Base-by-base conservation (phyloP, 805 yeast genomes). In the Clavispora carvajalis region DNA sequence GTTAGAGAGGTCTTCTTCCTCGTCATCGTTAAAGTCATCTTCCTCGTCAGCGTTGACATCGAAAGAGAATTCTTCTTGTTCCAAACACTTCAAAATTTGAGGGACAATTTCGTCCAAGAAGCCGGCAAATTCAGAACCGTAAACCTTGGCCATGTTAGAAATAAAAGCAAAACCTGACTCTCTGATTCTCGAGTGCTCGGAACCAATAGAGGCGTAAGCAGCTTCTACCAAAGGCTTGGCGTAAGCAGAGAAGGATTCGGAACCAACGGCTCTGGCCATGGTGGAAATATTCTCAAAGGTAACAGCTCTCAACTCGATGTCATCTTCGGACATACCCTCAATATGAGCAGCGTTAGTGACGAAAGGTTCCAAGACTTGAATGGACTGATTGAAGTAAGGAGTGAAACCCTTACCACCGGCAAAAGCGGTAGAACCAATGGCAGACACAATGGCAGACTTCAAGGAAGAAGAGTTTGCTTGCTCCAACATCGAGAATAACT, bases 261-360 rank as follows among this genome's bases (percentile, higher is more conserved):
- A 84, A 48, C 97, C 96, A 44, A 93, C 97, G 41, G 99, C 97
- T 63, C 90, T 79, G 41, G 95, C 97, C 85, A 93, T 82, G 12
- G 96, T 84, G 34, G 96, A 85, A 51, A 93, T 78, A 57, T 93
- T 85, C 71, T 93, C 99, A 52, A 93, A 82, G 39, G 97, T 87
- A 60, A 81, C 76, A 25, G 96, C 96, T 63, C 95, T 80, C 55
- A 93, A 78, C 67, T 89, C 96, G 49, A 87, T 80, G 57, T 89
- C 95, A 47, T 86, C 95, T 54, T 88, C 96, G 46, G 84, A 71
- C 73, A 86, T 70, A 51, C 89, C 95, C 50, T 83, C 89, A 42
- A 80, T 70, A 46, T 73, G 71, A 38, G 82, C 80, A 46, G 79
- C 74, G 56, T 80, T 76, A 48, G 81, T 76, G 54, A 90, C 80